Conservation (phyloP, 2,329 filamentous ascomycete species). For the Aspergillus phoenicis region DNA sequence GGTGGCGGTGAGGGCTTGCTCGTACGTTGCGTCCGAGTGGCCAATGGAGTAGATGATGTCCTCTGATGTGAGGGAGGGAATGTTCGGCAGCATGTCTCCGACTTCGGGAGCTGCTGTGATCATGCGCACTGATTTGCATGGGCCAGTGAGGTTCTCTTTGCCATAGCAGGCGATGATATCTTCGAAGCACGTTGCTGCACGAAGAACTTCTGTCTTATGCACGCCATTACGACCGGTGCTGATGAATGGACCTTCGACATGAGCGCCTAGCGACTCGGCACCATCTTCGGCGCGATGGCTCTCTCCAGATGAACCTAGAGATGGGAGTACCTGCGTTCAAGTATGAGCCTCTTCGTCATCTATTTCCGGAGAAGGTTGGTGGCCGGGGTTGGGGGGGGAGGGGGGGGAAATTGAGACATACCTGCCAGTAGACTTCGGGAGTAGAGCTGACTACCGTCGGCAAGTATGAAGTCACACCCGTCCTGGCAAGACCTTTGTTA, state of each 20-base stretch:
- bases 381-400: no score
- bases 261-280: constrained; percentile 83
- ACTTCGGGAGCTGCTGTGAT: constrained; percentile 85
- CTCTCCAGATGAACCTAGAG: constrained; percentile 71
- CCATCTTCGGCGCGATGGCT: constrained; percentile 65
- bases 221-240: constrained; percentile 82
- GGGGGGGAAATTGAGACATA: constrained; percentile 31
- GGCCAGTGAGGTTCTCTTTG: constrained; percentile 59
- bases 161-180: constrained; percentile 65
- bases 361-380: neutral
- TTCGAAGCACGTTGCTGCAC: constrained; percentile 62
- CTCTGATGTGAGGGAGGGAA: constrained; percentile 64
- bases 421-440: constrained; percentile 79
- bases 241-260: constrained; percentile 89
- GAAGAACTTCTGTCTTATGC: constrained; percentile 74
- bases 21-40: constrained; percentile 84
- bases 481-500: constrained; percentile 71
- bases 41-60: constrained; percentile 79
- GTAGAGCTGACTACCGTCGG: constrained; percentile 77
- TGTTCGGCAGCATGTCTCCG: constrained; percentile 68
- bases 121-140: constrained; percentile 62
- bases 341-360: neutral
- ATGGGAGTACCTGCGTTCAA: constrained; percentile 61
- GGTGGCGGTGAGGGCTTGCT: constrained; percentile 73
- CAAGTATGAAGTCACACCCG: constrained; percentile 84